phyloP scores from a whole-genome alignment of 805 yeast genomes.

The Saccharomycopsis synnaedendra region DNA sequence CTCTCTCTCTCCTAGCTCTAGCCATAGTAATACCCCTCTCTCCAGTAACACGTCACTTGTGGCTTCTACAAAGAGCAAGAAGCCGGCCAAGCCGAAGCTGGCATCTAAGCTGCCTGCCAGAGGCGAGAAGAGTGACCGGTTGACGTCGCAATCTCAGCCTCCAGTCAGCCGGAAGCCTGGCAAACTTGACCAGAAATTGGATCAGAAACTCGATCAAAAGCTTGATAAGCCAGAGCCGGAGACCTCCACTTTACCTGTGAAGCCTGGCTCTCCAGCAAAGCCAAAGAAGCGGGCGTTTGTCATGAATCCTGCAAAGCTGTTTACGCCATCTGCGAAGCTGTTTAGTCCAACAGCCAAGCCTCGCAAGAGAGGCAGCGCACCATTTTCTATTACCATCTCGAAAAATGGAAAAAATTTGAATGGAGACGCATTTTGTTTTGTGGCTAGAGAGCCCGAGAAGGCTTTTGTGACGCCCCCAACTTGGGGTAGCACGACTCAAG shows the following conservation, averaged over 20 bases:
- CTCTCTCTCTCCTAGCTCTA: background rate
- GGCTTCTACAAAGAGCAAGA: background rate
- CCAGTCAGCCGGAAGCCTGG: background rate
- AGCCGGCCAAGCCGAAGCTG: background rate
- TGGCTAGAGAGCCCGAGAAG: conserved; percentile 29
- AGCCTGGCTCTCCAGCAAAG: conserved; percentile 20
- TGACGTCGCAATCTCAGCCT: background rate
- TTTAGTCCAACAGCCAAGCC: conserved; percentile 36
- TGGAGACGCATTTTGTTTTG: conserved; percentile 8
- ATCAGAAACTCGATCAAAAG: too few species aligned
- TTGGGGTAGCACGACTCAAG: conserved; percentile 42
- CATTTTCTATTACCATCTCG: conserved; percentile 4
- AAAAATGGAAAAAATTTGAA: conserved; percentile 3
- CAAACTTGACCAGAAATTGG: too few species aligned
- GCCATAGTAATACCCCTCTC: background rate
- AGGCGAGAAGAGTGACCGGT: background rate
- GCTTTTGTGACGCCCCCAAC: conserved; percentile 71
- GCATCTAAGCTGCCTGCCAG: background rate
- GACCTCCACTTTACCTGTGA: conserved; percentile 3
- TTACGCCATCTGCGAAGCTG: conserved; percentile 33
- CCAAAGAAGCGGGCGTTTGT: conserved; percentile 52
- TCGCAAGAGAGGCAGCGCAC: conserved; percentile 3
- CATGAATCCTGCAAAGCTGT: conserved; percentile 41
- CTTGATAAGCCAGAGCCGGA: conserved; percentile 2
- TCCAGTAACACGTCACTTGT: background rate